Percentiles rank a stretch among this genome's conserved stretches.
These are phyloP conservation scores for Colletotrichum phormii DNA, from an alignment of 2,329 filamentous ascomycete genomes.

Conservation along the genomic window DNA sequence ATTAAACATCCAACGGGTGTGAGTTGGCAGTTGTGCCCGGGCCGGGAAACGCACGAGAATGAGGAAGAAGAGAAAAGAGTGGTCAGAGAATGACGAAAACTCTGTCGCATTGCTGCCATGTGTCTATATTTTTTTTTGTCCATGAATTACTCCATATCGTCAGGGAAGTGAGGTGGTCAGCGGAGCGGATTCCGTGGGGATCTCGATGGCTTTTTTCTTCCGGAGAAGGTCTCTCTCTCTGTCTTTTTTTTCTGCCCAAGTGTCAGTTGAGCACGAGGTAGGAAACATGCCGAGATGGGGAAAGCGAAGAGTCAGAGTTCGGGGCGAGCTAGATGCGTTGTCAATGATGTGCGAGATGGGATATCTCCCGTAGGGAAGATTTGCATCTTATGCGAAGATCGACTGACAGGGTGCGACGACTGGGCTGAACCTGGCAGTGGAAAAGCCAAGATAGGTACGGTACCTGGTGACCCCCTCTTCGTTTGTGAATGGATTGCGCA, in stretches of 20 bases:
- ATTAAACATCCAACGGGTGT: slow-evolving; percentile 7
- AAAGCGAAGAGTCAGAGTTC: slow-evolving; percentile 19
- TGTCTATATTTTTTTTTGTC: neutral
- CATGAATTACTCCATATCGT: slow-evolving; percentile 21
- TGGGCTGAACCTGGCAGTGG: slow-evolving; percentile 31
- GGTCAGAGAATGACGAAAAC: slow-evolving; percentile 15
- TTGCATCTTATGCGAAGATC: slow-evolving; percentile 37
- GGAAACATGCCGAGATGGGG: slow-evolving; percentile 18
- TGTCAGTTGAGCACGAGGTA: slow-evolving; percentile 1
- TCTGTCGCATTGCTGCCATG: neutral
- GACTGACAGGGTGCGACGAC: slow-evolving; percentile 30
- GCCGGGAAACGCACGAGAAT: neutral
- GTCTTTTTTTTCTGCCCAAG: neutral
- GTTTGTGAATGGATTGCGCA: slow-evolving; percentile 28
- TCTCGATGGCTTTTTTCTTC: slow-evolving; percentile 16
- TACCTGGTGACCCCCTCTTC: slow-evolving; percentile 4
- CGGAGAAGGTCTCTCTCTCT: too few species aligned
- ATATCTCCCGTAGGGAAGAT: slow-evolving; percentile 37
- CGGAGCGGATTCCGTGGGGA: slow-evolving; percentile 27
- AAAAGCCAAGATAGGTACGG: slow-evolving; percentile 2
- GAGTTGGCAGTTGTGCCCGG: slow-evolving; percentile 28
- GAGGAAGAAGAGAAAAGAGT: neutral
- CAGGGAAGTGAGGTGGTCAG: slow-evolving; percentile 15
- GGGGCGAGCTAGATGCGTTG: slow-evolving; percentile 35
- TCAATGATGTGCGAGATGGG: slow-evolving; percentile 36